Evolutionary conservation across 768 basidiomycete species (phyloP).

Genomic region (Kwoniella dejecticola): DNA sequence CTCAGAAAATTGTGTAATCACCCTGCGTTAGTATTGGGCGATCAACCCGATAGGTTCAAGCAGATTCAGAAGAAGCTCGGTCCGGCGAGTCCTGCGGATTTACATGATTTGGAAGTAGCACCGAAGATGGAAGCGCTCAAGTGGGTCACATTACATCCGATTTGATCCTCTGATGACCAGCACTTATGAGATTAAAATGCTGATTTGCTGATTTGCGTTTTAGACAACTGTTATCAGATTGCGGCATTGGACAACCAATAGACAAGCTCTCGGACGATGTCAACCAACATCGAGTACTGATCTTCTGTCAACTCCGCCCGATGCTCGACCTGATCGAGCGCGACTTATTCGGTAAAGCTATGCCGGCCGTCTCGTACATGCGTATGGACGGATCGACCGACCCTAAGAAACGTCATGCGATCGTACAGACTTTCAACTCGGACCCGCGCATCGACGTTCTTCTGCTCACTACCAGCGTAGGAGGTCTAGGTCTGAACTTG

Average conservation of each 20-base stretch:
- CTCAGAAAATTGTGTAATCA: constrained; percentile 97
- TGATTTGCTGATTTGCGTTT: neutral
- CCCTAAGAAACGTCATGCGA: constrained; percentile 87
- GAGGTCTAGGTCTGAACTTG: constrained; percentile 90
- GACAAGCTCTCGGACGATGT: constrained; percentile 68
- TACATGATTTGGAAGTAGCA: constrained; percentile 84
- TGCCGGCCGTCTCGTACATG: constrained; percentile 99
- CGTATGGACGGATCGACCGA: constrained; percentile 92
- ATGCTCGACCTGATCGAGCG: constrained; percentile 98
- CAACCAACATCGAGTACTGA: constrained; percentile 96
- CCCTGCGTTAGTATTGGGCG: constrained; percentile 84
- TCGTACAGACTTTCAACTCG: constrained; percentile 96
- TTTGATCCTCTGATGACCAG: too few species aligned
- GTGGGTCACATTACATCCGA: constrained; percentile 63
- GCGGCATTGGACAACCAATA: constrained; percentile 76
- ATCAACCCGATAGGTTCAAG: constrained; percentile 64
- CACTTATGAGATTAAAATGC: too few species aligned
- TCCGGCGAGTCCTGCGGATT: neutral
- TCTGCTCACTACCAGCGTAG: constrained; percentile 92
- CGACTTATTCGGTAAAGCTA: constrained; percentile 83
- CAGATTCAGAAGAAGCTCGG: constrained; percentile 56
- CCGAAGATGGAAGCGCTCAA: constrained; percentile 89
- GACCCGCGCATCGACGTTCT: constrained; percentile 98
- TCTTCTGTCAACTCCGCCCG: constrained; percentile 99
- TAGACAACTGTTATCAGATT: constrained; percentile 91